Evolutionary conservation across 192 early-diverging fungal species (phyloP), one percentile per base, ranked within the genome.

Genomic region (Coemansia sp.): DNA sequence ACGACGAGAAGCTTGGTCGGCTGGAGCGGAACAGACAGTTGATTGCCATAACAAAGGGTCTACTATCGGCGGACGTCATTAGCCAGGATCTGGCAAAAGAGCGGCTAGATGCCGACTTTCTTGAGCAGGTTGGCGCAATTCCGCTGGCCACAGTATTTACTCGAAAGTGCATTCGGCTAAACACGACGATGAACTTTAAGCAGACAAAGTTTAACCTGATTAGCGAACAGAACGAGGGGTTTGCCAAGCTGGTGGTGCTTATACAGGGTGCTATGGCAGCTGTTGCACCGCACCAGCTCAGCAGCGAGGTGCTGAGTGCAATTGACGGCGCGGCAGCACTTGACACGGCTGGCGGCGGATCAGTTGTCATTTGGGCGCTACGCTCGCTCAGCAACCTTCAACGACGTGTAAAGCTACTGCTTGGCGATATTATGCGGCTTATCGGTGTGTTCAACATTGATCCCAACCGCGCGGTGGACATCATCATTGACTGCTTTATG

Each of bases 131-230:
- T 8, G 65, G 62, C 10, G 54, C 64, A 21, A 63, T 80, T 22
- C 60, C 60, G 9, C 71, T 68, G 20, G 77, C 77, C 2, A 31
- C 48, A 1, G 40, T 40, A 10, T 80, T 71, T 42, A 74, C 70
- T n/a, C 62, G 59, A 20, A 70, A 71, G 55, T 71, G 54, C 42
- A 65, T 80, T 8, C 67, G 77, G 21, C 62, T 81, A 19, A 75
- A 75, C 22, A 81, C 78, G 4, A 42, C 78, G 36, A 56, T 81
- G n/a, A 65, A 72, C 52, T 81, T 71, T 48, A 81, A 75, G 61
- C 78, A 81, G 42, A 74, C 72, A 65, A 81, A 81, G 69, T 81
- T 68, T 46, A 81, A 81, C 31, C 61, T 81, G 49, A 57, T 63
- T 10, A 58, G 72, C 59, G 78, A 81, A 55, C 72, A 81, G 63